phyloP scores from a whole-genome alignment of 2,329 filamentous ascomycete genomes.

The Trichoderma citrinoviride region DNA sequence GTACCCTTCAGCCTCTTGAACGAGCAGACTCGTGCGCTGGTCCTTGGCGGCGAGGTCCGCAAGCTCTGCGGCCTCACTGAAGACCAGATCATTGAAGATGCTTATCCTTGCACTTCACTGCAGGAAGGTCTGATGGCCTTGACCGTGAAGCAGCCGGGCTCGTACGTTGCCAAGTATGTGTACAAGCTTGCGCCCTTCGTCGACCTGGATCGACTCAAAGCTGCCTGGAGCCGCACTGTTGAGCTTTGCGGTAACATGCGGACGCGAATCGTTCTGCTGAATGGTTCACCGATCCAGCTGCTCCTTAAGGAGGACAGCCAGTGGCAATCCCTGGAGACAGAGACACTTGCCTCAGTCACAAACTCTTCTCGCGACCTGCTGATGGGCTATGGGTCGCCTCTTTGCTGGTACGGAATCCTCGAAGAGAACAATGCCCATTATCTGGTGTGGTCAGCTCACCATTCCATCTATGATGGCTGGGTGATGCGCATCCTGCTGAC shows the following conservation, averaged over 20 bases:
- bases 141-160: constrained; percentile 32
- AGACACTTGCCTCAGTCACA: constrained; percentile 4
- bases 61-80: not conserved
- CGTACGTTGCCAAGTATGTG: constrained; percentile 36
- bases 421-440: not conserved
- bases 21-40: not conserved
- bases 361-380: not conserved
- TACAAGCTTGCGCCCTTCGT: constrained; percentile 25
- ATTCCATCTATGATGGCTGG: constrained; percentile 21
- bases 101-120: constrained; percentile 28
- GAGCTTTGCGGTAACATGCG: constrained; percentile 18
- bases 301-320: constrained; percentile 6
- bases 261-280: constrained; percentile 10
- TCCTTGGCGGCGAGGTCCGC: constrained; percentile 1
- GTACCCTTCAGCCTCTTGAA: constrained; percentile 7
- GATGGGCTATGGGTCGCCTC: constrained; percentile 18
- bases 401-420: constrained; percentile 16
- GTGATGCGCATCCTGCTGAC: constrained; percentile 16
- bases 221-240: constrained; percentile 30
- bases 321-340: constrained; percentile 9
- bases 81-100: constrained; percentile 22
- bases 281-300: constrained; percentile 5
- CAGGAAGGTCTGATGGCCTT: constrained; percentile 31
- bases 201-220: constrained; percentile 28
- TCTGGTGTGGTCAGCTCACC: constrained; percentile 15